Evolutionary conservation across 495 filamentous ascomycete species (phyloP).

Genomic region (Glarea lozoyensis): DNA sequence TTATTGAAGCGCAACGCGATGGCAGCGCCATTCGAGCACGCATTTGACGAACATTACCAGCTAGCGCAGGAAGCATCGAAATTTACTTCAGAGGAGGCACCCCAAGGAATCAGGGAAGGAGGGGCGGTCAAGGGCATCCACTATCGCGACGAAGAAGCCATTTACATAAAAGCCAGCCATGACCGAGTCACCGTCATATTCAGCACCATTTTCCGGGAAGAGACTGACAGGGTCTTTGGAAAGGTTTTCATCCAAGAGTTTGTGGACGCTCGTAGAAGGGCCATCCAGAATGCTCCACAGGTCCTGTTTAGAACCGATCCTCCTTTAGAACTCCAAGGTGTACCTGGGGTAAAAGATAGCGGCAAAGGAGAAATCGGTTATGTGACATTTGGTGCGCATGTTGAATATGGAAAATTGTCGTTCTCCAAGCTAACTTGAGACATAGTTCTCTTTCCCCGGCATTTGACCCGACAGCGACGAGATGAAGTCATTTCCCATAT

Average conservation of each 20-base stretch:
- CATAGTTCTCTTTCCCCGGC: constrained; percentile 87
- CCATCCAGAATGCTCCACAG: constrained; percentile 96
- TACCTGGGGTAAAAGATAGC: constrained; percentile 68
- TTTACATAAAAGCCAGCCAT: constrained; percentile 95
- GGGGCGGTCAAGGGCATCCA: constrained; percentile 94
- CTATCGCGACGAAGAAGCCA: constrained; percentile 98
- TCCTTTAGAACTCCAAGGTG: constrained; percentile 78
- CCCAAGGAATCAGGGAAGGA: constrained; percentile 77
- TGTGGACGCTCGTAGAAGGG: constrained; percentile 86
- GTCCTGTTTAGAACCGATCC: constrained; percentile 96
- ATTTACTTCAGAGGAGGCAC: constrained; percentile 84
- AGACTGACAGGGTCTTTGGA: constrained; percentile 93
- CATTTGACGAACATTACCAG: constrained; percentile 84
- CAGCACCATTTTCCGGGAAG: constrained; percentile 94
- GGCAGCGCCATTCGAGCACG: constrained; percentile 95
- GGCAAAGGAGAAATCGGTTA: constrained; percentile 84
- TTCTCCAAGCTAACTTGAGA: neutral
- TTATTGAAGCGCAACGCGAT: constrained; percentile 94
- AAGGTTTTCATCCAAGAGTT: constrained; percentile 96
- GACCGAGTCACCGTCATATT: constrained; percentile 98
- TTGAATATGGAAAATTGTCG: neutral
- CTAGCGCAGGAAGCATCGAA: constrained; percentile 80
- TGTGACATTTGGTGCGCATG: constrained; percentile 89
- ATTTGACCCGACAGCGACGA: constrained; percentile 81
- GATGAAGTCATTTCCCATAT: constrained; percentile 96